phyloP scores from a whole-genome alignment of 441 rosid genomes.

The Pelargonium citronellum region DNA sequence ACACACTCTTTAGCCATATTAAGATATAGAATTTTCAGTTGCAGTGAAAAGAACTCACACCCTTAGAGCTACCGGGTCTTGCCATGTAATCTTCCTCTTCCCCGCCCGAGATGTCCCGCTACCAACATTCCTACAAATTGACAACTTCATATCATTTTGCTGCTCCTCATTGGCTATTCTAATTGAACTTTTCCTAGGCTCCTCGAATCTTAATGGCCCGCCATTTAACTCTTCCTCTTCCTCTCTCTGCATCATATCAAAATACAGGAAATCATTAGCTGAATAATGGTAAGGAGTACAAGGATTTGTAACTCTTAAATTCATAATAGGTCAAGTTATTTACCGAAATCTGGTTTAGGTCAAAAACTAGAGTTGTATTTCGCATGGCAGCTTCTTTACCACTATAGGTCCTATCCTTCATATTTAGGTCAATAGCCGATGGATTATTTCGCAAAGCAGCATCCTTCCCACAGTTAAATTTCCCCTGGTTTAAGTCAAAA shows the following conservation, averaged over 20 bases:
- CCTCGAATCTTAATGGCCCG: slow-evolving; percentile 36
- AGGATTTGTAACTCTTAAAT: slow-evolving; percentile 1
- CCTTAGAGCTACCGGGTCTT: slow-evolving; percentile 80
- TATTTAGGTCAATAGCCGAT: slow-evolving; percentile 43
- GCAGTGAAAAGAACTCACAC: slow-evolving; percentile 35
- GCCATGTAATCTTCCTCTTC: slow-evolving; percentile 94
- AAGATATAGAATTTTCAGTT: slow-evolving; percentile 16
- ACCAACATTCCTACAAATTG: slow-evolving; percentile 50
- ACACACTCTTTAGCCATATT: slow-evolving; percentile 20
- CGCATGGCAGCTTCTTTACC: slow-evolving; percentile 36
- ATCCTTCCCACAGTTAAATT: not conserved
- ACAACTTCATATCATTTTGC: slow-evolving; percentile 41
- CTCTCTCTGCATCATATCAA: slow-evolving; percentile 47
- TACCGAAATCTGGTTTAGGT: slow-evolving; percentile 87
- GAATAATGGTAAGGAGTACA: not conserved
- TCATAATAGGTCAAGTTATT: slow-evolving; percentile 8
- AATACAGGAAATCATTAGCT: slow-evolving; percentile 14
- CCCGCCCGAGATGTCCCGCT: slow-evolving; percentile 49
- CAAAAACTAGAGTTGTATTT: slow-evolving; percentile 44
- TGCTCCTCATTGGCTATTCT: slow-evolving; percentile 44
- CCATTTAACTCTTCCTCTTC: slow-evolving; percentile 52
- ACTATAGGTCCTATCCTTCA: slow-evolving; percentile 42
- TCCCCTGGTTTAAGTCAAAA: too few relatives aligned
- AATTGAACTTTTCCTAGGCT: slow-evolving; percentile 31
- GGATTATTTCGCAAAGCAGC: slow-evolving; percentile 16